phyloP scores from a whole-genome alignment of 169 alveolate species.

The Plasmodium billcollinsi region DNA sequence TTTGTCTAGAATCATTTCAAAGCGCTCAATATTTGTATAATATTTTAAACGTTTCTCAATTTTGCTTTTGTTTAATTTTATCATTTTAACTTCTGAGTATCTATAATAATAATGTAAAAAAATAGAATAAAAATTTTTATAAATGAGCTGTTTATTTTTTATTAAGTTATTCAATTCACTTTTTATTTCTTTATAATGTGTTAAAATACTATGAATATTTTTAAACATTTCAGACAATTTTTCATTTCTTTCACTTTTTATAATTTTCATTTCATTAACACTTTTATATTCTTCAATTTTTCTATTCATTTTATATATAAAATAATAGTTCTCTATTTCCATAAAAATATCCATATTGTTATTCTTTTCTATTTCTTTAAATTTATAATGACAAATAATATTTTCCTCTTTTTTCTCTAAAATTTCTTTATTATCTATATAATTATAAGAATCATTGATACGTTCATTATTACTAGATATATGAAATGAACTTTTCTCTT shows the following conservation, averaged over 20 bases:
- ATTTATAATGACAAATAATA: background rate
- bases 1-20: slow-evolving; percentile 37
- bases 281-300: slow-evolving; percentile 58
- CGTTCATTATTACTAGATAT: background rate
- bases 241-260: slow-evolving; percentile 34
- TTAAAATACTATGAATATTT: slow-evolving; percentile 34
- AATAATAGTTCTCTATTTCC: slow-evolving; percentile 67
- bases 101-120: slow-evolving; percentile 62
- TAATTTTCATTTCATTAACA: slow-evolving; percentile 35
- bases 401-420: background rate
- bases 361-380: background rate
- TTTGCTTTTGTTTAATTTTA: slow-evolving; percentile 41
- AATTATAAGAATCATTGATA: background rate
- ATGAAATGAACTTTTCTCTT: background rate
- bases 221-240: slow-evolving; percentile 12
- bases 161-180: slow-evolving; percentile 37
- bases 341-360: slow-evolving; percentile 1
- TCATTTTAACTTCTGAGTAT: slow-evolving; percentile 51
- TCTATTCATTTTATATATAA: slow-evolving; percentile 56
- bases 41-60: slow-evolving; percentile 29
- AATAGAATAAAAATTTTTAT: slow-evolving; percentile 63
- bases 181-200: slow-evolving; percentile 19
- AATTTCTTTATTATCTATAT: background rate
- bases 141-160: slow-evolving; percentile 59
- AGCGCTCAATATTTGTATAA: slow-evolving; percentile 43